These are phyloP conservation scores for Melaleuca quinquenervia DNA, from an alignment of 345 rosid species.

Conservation along the genomic window DNA sequence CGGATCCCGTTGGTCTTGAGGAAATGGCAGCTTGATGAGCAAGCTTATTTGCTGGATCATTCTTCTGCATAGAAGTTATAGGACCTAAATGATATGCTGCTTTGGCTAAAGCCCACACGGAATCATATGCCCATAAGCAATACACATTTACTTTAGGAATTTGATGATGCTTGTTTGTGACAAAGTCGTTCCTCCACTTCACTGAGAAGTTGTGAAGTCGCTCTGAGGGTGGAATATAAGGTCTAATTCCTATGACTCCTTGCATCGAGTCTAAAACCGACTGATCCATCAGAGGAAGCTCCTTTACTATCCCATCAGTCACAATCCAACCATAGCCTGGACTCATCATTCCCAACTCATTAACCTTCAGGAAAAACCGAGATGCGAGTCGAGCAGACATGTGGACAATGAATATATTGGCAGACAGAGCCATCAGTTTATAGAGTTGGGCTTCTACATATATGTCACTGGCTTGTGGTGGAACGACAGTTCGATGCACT, in stretches of 20 bases:
- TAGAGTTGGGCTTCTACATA: background rate
- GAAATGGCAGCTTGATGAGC: constrained; percentile 10
- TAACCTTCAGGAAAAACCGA: background rate
- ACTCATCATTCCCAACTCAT: background rate
- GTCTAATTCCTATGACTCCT: background rate
- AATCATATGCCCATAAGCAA: constrained; percentile 31
- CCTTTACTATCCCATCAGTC: background rate
- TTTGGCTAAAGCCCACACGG: constrained; percentile 22
- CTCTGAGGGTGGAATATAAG: background rate
- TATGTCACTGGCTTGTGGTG: background rate
- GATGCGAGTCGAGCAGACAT: background rate
- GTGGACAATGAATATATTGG: background rate
- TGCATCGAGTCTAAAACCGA: background rate
- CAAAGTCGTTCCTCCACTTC: background rate
- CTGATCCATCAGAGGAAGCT: background rate
- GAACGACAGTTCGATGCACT: background rate
- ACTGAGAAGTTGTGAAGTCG: background rate
- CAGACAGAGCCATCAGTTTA: background rate
- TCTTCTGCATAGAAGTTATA: background rate
- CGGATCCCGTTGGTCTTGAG: constrained; percentile 10
- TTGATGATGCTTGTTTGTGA: background rate
- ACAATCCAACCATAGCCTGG: background rate
- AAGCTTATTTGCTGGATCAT: background rate
- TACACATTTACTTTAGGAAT: background rate
- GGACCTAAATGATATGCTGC: constrained; percentile 7